Percentiles rank a stretch among this genome's conserved stretches.
Conservation (phyloP, 2,329 filamentous ascomycete genomes). For the Verticillium klebahnii region DNA sequence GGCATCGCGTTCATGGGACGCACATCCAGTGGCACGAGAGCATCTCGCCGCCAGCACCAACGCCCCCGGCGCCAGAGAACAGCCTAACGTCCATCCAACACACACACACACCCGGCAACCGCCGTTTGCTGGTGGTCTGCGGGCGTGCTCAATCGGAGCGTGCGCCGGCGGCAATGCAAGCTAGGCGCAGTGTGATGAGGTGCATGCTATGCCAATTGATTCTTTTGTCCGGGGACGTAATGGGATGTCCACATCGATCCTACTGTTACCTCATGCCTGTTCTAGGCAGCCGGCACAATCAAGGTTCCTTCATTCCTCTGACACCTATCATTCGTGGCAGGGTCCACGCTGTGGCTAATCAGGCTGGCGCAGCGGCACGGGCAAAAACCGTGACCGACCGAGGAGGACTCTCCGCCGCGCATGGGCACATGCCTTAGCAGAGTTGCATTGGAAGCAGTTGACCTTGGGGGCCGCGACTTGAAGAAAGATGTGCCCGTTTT, state of each 20-base stretch:
- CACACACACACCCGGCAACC: neutral
- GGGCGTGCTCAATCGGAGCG: neutral
- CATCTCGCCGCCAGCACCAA: too few species aligned
- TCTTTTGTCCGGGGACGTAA: neutral
- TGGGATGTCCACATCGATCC: neutral
- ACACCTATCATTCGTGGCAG: neutral
- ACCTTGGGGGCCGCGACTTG: neutral
- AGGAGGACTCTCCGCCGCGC: neutral
- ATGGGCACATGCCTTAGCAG: neutral
- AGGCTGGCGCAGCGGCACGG: neutral
- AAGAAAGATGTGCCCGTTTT: neutral
- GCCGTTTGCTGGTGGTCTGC: neutral
- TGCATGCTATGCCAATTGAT: neutral
- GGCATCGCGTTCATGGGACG: too few species aligned
- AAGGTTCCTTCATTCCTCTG: neutral
- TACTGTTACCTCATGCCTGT: neutral
- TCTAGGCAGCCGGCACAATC: neutral
- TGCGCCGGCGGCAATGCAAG: neutral
- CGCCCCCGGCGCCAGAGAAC: neutral
- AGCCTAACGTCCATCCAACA: neutral
- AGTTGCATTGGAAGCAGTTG: neutral
- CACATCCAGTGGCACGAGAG: too few species aligned
- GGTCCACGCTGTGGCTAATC: neutral
- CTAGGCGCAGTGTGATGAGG: conserved; percentile 1
- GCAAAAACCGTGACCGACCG: neutral